Base-by-base conservation (phyloP, 768 basidiomycete genomes). In the Rhodocollybia butyracea region DNA sequence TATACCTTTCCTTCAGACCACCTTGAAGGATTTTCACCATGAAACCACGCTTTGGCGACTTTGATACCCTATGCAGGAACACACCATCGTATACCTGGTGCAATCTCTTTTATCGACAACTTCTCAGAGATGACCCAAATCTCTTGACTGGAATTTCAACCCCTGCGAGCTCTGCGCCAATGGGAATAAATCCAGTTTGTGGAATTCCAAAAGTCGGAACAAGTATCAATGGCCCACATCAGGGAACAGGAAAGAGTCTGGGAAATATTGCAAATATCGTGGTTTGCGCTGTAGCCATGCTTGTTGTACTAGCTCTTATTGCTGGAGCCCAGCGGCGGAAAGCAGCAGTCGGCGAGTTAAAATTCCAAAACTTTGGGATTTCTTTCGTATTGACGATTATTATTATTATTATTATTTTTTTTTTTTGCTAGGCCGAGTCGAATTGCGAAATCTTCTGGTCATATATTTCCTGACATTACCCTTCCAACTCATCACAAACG, bases 191-290 rank as follows among this genome's bases (percentile, higher is more conserved):
- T 65, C 84, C 90, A 2, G 68, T 70, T 36, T 98, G 95, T 68
- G 88, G 86, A 53, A 94, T 94, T 57, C 80, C 79, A 4, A 76
- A 82, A 39, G 74, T 84, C 32, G 83, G 80, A 46, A 68, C 75
- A 19, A 69, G 80, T 24, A 80, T 82, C 26, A 81, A 83, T 46
- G 41, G 42, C 8, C 42, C 32, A 10, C 34, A 36, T 42, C 34
- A 42, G 32, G 42, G 53, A 5, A 21, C 53, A 31, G 40, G 29
- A 17, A 54, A 45, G 8, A 54, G 53, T 4, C 70, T 92, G 7
- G 91, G 88, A 60, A 92, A 94, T 75, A 81, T 91, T 59, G 94
- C 94, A 56, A 91, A 97, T 66, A 85, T 94, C 66, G 76, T 92
- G 58, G 79, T 82, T 3, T 96, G 91, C 62, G 87, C 76, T n/a